Conservation (phyloP, 768 basidiomycete species). For the Suillus spraguei region DNA sequence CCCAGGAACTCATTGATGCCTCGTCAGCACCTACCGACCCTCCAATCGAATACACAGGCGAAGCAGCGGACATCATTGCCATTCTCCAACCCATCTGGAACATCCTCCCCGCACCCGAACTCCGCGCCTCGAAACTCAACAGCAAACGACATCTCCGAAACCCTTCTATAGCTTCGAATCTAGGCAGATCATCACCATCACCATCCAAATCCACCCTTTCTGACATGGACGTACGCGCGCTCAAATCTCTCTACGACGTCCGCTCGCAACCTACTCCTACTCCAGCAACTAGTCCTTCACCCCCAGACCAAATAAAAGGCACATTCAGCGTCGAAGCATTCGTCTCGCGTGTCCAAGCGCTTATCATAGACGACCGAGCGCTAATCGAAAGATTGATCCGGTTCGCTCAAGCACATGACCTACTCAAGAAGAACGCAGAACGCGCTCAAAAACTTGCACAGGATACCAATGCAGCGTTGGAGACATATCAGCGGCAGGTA, state of each 20-base stretch:
- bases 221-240: slow-evolving; percentile 83
- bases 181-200: slow-evolving; percentile 24
- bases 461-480: slow-evolving; percentile 76
- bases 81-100: slow-evolving; percentile 77
- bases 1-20: slow-evolving; percentile 23
- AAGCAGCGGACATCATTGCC: slow-evolving; percentile 57
- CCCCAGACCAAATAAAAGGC: slow-evolving; percentile 17
- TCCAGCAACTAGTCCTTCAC: slow-evolving; percentile 17
- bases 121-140: slow-evolving; percentile 67
- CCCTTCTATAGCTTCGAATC: slow-evolving; percentile 42
- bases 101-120: slow-evolving; percentile 82
- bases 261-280: slow-evolving; percentile 25
- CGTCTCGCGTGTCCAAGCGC: slow-evolving; percentile 72
- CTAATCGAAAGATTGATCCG: slow-evolving; percentile 83
- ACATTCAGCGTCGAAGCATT: slow-evolving; percentile 77
- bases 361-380: slow-evolving; percentile 81
- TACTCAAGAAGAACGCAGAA: slow-evolving; percentile 91
- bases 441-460: slow-evolving; percentile 88
- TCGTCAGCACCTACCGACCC: slow-evolving; percentile 28
- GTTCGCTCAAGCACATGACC: slow-evolving; percentile 86
- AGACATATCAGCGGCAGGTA: slow-evolving; percentile 91
- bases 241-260: slow-evolving; percentile 76
- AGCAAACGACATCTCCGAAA: slow-evolving; percentile 51
- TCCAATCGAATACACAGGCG: slow-evolving; percentile 37
- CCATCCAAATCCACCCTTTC: slow-evolving; percentile 42